Evolutionary conservation across 768 basidiomycete species (phyloP).

Genomic region (Boletus eberwhitei): DNA sequence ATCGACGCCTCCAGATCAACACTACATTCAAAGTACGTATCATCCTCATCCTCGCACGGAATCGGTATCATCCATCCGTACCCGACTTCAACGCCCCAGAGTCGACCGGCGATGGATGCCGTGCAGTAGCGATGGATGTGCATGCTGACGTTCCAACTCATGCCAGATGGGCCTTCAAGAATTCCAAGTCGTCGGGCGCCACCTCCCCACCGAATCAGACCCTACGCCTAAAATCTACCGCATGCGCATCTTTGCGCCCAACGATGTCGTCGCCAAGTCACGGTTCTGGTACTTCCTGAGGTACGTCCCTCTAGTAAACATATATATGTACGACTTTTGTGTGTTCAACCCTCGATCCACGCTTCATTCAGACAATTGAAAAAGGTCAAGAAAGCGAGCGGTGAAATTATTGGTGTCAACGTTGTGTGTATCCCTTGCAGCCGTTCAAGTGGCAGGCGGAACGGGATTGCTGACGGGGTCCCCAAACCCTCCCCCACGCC

Average conservation of each 20-base stretch:
- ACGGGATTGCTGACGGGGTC: conserved; percentile 53
- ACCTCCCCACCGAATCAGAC: conserved; percentile 90
- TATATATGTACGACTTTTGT: too few relatives aligned
- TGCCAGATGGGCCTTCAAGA: conserved; percentile 76
- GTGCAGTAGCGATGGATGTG: conserved; percentile 14
- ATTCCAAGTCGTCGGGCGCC: conserved; percentile 97
- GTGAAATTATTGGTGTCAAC: conserved; percentile 98
- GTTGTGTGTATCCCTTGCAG: conserved; percentile 78
- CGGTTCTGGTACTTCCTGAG: conserved; percentile 99
- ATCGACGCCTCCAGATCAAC: conserved; percentile 28
- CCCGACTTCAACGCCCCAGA: neutral
- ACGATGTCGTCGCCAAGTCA: conserved; percentile 98
- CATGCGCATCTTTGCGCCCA: conserved; percentile 99
- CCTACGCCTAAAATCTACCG: conserved; percentile 98
- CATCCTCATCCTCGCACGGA: neutral
- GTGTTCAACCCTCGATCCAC: neutral
- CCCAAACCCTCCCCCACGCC: conserved; percentile 6
- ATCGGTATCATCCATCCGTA: neutral
- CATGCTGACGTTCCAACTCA: conserved; percentile 5
- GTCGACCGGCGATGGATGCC: conserved; percentile 32
- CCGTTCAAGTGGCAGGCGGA: conserved; percentile 89
- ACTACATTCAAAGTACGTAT: conserved; percentile 29
- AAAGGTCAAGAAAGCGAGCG: conserved; percentile 99
- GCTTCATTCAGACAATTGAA: conserved; percentile 72
- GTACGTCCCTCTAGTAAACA: conserved; percentile 40